phyloP scores from a whole-genome alignment of 345 rosid genomes.

The Aquilaria sinensis region DNA sequence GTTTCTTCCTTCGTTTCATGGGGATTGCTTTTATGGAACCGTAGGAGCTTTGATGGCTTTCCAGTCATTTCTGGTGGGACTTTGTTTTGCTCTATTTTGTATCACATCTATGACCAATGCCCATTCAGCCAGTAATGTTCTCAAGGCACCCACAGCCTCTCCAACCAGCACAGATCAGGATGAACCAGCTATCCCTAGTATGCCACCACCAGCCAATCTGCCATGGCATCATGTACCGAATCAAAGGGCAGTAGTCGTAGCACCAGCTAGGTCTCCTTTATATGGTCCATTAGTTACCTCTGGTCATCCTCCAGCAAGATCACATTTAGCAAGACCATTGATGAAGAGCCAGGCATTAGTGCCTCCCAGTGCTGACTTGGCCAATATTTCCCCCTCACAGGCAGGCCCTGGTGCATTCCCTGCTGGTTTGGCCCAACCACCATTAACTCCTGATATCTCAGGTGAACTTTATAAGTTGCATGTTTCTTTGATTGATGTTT shows the following conservation, averaged over 20 bases:
- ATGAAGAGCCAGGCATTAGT: conserved; percentile 41
- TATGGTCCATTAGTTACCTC: conserved; percentile 52
- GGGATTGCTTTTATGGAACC: conserved; percentile 4
- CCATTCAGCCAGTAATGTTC: conserved; percentile 21
- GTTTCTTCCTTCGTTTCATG: conserved; percentile 4
- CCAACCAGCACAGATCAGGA: conserved; percentile 31
- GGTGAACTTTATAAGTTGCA: conserved; percentile 33
- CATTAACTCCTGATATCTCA: conserved; percentile 64
- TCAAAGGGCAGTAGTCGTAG: conserved; percentile 26
- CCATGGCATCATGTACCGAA: conserved; percentile 32
- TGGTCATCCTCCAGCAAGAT: conserved; percentile 55
- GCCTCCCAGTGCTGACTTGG: conserved; percentile 54
- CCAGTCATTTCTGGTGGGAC: conserved; percentile 26
- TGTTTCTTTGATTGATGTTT: background rate
- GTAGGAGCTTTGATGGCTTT: conserved; percentile 40
- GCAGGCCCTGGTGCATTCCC: conserved; percentile 43
- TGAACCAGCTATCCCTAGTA: conserved; percentile 37
- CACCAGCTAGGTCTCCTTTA: conserved; percentile 52
- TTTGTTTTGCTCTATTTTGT: conserved; percentile 30
- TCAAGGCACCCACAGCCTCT: conserved; percentile 30
- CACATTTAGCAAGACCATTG: conserved; percentile 56
- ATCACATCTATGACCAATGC: conserved; percentile 34
- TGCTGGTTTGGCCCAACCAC: conserved; percentile 66
- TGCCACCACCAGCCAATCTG: conserved; percentile 40
- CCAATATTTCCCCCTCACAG: conserved; percentile 67